These are phyloP conservation scores for Paecilomyces variotii DNA, from an alignment of 2,329 filamentous ascomycete species.

Conservation along the genomic window DNA sequence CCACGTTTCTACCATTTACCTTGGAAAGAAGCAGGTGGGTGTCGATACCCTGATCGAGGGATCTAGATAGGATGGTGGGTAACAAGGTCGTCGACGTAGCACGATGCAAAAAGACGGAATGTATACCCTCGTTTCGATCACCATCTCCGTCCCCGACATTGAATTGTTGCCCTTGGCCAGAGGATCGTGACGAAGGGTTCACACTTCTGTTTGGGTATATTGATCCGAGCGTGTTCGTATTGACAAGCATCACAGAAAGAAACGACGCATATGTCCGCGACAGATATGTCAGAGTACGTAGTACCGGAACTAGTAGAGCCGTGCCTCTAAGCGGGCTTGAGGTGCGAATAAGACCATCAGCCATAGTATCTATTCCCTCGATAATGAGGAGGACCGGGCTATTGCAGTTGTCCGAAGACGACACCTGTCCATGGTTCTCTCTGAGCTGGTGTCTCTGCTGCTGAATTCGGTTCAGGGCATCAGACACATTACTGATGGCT, in stretches of 20 bases:
- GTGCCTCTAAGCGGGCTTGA: constrained; percentile 29
- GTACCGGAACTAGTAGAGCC: constrained; percentile 21
- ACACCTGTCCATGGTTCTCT: background rate
- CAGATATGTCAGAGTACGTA: constrained; percentile 26
- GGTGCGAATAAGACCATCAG: constrained; percentile 28
- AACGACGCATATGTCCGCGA: constrained; percentile 19
- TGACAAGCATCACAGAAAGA: constrained; percentile 29
- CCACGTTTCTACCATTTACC: constrained; percentile 15
- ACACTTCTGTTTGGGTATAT: background rate
- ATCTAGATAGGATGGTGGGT: constrained; percentile 25
- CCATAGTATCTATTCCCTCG: constrained; percentile 28
- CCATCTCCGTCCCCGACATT: background rate
- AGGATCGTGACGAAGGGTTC: background rate
- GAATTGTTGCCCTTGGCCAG: no score
- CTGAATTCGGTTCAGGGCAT: constrained; percentile 13
- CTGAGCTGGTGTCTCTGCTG: constrained; percentile 5
- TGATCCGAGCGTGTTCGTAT: constrained; percentile 16
- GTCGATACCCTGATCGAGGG: constrained; percentile 33
- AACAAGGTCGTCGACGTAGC: constrained; percentile 11
- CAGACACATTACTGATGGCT: constrained; percentile 24
- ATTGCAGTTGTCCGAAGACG: background rate
- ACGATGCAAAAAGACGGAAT: constrained; percentile 19
- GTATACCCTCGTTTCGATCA: constrained; percentile 12
- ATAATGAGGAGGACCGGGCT: constrained; percentile 21
- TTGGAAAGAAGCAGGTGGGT: constrained; percentile 29